Base-by-base conservation (phyloP, 345 rosid genomes). In the Pugionium dolabratum region DNA sequence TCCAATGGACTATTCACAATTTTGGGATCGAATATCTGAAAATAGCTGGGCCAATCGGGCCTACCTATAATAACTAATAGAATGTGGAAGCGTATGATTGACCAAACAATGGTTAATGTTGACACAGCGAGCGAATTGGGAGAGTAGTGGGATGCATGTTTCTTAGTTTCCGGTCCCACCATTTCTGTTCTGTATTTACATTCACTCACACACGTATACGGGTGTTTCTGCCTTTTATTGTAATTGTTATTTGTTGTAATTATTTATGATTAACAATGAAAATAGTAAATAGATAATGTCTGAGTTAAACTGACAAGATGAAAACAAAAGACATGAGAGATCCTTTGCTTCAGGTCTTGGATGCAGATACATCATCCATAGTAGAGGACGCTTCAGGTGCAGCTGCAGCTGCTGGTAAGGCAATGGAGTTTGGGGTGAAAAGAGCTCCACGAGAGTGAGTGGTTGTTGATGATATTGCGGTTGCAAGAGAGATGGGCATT, bases 391-490 rank as follows among this genome's bases (percentile, higher is more conserved):
- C 49, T 66, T 65, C 76, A 66, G 76, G 71, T 50, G 42, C 53
- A 33, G 59, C 27, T 7, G 18, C 58, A 25, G 45, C 69, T 32
- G 56, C 49, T 9, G 49, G 54, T 56, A 58, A 26, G 8, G 18
- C 50, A 51, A 0, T 59, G 7, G 66, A 26, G 46, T 7, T 66
- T 0, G 76, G 66, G 71, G 36, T 44, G 30, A 72, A 72, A 30
- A 66, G 76, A 50, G 87, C 73, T 65, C 69, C 74, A 67, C 84
- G 77, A 67, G 89, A 61, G 45, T 78, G 82, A 70, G 76, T 79
- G 0, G 86, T 80, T 78, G 91, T 72, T 1, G 97, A 81, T 10
- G 98, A 90, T 40, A 90, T 88, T 1, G 96, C 96, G 2, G 96
- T 82, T 37, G 97, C 18, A 18, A 18, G 18, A 18, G 18, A 18